A percentile compares a stretch with the other conserved stretches of the same genome.
These are phyloP conservation scores for Rhodotorula taiwanensis DNA, from an alignment of 768 basidiomycete genomes.

Conservation along the genomic window DNA sequence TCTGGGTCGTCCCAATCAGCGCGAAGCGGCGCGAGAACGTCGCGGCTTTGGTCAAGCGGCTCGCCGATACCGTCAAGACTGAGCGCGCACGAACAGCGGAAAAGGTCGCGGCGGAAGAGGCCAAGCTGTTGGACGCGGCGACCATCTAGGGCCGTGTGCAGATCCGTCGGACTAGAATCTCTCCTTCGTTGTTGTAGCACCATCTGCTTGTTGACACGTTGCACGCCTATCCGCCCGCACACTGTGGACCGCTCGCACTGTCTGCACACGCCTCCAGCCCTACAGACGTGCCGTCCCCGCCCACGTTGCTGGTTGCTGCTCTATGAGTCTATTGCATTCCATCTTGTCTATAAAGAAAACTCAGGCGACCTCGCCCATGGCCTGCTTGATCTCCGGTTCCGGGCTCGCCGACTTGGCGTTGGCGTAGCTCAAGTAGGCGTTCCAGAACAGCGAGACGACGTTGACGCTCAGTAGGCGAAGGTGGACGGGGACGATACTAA, in stretches of 20 bases:
- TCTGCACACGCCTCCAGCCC: too few relatives aligned
- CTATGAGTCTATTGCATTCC: too few relatives aligned
- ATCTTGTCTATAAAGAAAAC: too few relatives aligned
- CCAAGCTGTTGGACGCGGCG: too few relatives aligned
- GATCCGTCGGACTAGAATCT: neutral
- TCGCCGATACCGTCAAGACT: constrained; percentile 69
- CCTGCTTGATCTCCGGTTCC: constrained; percentile 15
- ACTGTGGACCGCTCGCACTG: too few relatives aligned
- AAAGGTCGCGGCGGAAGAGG: constrained; percentile 57
- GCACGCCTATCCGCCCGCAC: too few relatives aligned
- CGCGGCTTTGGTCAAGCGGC: constrained; percentile 58
- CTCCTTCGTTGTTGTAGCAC: neutral
- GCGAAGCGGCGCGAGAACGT: constrained; percentile 83
- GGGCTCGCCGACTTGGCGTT: constrained; percentile 20
- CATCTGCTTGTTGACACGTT: too few relatives aligned
- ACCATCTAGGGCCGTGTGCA: too few relatives aligned
- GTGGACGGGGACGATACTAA: constrained; percentile 67
- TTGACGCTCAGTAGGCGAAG: constrained; percentile 67
- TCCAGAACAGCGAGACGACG: constrained; percentile 38
- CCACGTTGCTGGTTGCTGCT: too few relatives aligned
- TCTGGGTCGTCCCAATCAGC: constrained; percentile 64
- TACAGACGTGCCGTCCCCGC: too few relatives aligned
- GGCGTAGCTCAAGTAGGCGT: constrained; percentile 34
- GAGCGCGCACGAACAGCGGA: constrained; percentile 70
- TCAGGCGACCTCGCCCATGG: constrained; percentile 3